Base-by-base conservation (phyloP, 306 rosid genomes). In the Astragalus membranaceus region DNA sequence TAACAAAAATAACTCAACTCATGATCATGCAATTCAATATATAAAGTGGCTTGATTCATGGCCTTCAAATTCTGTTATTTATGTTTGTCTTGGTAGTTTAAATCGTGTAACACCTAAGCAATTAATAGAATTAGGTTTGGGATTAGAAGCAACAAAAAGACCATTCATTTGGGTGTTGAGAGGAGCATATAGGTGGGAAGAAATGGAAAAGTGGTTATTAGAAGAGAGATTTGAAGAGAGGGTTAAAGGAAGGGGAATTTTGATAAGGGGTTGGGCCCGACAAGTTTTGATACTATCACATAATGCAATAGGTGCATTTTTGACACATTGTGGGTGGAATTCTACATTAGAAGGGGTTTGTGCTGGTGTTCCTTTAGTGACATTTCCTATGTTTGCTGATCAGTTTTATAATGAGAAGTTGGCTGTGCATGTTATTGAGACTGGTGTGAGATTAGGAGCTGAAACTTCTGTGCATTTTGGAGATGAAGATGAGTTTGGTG, bases 161-260 rank as follows among this genome's bases (percentile, higher is more conserved):
- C 87, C 96, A 13, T 90, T 90, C 79, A 85, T 87, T 69, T 85
- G 93, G 93, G 91, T 84, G 16, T 6, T 90, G 0, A 61, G 89
- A 75, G 84, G 61, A 3, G 81, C 77, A 4, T 46, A 76, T 14
- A 67, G 13, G 8, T 11, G 43, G 23, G 69, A 75, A 4, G 85
- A 75, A 52, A 23, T 77, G 78, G 73, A 14, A 39, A 77, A 67
- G 2, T 84, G 83, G 87, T 6, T 88, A 2, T 0, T 3, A 0
- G 84, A 78, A 52, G 66, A 72, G 2, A 74, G 67, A 1, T 84
- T 80, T 6, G 85, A 85, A 60, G 86, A 83, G 47, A 87, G 92
- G 62, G 70, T 64, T 0, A 78, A 44, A 35, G 85, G 37, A 36
- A 85, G 87, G 67, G 84, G 92, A 6, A 12, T 85, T 8, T 6